These are phyloP conservation scores for Syncephalastrum racemosum DNA, from an alignment of 371 early-diverging fungal genomes.

Conservation along the genomic window DNA sequence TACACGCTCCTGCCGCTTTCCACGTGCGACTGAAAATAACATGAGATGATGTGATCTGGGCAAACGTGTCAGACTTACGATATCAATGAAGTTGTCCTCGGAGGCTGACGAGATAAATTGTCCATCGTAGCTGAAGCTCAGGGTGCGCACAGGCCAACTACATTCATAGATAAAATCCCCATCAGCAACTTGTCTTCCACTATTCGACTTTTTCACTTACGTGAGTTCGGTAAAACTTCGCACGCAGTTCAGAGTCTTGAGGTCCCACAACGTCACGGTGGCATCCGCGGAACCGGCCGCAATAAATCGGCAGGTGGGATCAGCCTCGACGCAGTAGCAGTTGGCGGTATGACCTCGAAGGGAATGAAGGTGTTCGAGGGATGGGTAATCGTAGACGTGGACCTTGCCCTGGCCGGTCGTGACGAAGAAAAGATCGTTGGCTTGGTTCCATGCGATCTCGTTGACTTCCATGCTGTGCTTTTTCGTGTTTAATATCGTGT, in stretches of 20 bases:
- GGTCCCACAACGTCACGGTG: conserved; percentile 74
- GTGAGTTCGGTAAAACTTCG: conserved; percentile 68
- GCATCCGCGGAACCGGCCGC: conserved; percentile 83
- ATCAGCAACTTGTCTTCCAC: background rate
- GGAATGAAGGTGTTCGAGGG: conserved; percentile 55
- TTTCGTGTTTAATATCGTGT: conserved; percentile 53
- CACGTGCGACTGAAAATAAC: conserved; percentile 61
- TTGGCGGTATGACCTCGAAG: conserved; percentile 80
- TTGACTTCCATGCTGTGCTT: conserved; percentile 65
- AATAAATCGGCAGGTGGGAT: conserved; percentile 75
- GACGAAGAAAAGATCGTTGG: conserved; percentile 74
- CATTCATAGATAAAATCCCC: background rate
- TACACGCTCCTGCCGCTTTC: conserved; percentile 76
- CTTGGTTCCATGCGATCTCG: conserved; percentile 80
- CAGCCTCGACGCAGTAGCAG: conserved; percentile 82
- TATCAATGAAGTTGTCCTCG: conserved; percentile 77
- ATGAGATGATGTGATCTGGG: background rate
- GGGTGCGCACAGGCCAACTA: conserved; percentile 82
- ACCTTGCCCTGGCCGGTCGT: conserved; percentile 80
- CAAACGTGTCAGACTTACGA: conserved; percentile 46
- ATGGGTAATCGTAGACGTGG: conserved; percentile 66
- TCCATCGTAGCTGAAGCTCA: conserved; percentile 86
- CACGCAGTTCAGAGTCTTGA: conserved; percentile 63
- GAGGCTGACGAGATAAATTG: conserved; percentile 82
- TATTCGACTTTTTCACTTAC: conserved; percentile 42